Conservation (phyloP, 2,329 filamentous ascomycete species). For the Emmonsiellopsis sp. region DNA sequence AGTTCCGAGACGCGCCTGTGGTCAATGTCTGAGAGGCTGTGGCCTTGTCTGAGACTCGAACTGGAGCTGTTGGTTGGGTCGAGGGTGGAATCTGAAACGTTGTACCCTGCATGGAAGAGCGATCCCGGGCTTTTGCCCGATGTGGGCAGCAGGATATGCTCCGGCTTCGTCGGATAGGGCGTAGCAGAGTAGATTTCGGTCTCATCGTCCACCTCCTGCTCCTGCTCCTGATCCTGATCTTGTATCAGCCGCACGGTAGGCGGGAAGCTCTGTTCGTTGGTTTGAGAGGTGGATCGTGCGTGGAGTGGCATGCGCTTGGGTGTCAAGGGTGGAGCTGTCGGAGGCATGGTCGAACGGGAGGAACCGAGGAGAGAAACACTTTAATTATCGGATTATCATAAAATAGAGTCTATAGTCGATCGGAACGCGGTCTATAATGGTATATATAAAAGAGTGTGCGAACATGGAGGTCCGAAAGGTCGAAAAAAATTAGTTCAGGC, state of each 20-base stretch:
- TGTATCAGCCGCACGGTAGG: constrained; percentile 29
- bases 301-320: constrained; percentile 34
- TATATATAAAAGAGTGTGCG: too few relatives aligned
- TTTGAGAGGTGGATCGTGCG: constrained; percentile 37
- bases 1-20: constrained; percentile 3
- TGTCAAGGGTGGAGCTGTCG: constrained; percentile 14
- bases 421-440: too few relatives aligned
- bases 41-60: constrained; percentile 17
- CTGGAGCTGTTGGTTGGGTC: constrained; percentile 21
- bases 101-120: constrained; percentile 21
- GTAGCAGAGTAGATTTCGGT: constrained; percentile 31
- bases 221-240: constrained; percentile 14
- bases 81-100: constrained; percentile 22
- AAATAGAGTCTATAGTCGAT: too few relatives aligned
- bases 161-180: constrained; percentile 39
- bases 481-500: too few relatives aligned
- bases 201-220: constrained; percentile 16
- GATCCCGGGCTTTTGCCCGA: constrained; percentile 29
- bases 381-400: too few relatives aligned
- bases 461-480: too few relatives aligned
- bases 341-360: constrained; percentile 21
- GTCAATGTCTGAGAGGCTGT: constrained; percentile 20
- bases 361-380: too few relatives aligned
- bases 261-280: constrained; percentile 31
- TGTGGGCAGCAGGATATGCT: constrained; percentile 35